Conservation (phyloP, 257 asterid species). For the Fraxinus cuspidata region DNA sequence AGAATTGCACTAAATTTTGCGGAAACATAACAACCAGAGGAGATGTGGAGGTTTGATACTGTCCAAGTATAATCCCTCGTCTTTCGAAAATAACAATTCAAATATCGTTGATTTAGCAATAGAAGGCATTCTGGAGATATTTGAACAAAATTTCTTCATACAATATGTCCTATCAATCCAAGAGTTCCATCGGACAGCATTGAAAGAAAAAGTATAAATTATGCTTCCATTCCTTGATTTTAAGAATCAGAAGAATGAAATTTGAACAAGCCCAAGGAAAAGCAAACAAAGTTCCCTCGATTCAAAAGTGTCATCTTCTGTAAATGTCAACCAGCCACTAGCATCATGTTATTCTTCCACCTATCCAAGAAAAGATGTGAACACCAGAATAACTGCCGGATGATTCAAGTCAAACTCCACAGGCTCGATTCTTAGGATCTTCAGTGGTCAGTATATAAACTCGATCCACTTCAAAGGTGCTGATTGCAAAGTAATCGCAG, state of each 20-base stretch:
- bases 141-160: neutral
- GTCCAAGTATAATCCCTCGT: too few relatives aligned
- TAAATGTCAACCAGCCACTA: too few relatives aligned
- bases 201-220: neutral
- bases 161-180: neutral
- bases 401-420: too few relatives aligned
- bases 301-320: neutral
- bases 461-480: constrained; percentile 34
- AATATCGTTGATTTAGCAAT: too few relatives aligned
- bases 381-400: constrained; percentile 1
- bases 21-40: too few relatives aligned
- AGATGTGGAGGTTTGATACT: too few relatives aligned
- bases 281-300: neutral
- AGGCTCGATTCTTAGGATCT: neutral
- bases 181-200: neutral
- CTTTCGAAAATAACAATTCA: too few relatives aligned
- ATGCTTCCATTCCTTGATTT: neutral
- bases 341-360: neutral
- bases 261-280: neutral
- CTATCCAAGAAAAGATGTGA: neutral
- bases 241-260: neutral
- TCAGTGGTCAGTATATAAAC: neutral
- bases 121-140: too few relatives aligned
- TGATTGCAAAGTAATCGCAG: constrained; percentile 46
- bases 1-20: too few relatives aligned